phyloP scores from a whole-genome alignment of 1,139 yeast genomes.

The Zygosaccharomyces sapae region DNA sequence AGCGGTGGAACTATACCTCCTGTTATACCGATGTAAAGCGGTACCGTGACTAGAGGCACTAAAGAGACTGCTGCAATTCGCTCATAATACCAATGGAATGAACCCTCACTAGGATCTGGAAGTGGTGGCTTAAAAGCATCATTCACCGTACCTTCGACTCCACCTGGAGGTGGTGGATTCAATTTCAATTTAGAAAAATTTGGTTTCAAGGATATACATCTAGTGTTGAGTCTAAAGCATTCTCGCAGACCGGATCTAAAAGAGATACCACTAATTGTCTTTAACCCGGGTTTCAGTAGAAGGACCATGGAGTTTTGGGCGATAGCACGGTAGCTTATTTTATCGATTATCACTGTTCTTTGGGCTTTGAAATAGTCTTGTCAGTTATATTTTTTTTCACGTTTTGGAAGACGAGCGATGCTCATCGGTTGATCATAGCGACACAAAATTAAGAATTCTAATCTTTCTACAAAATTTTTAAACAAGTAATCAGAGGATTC shows the following conservation, averaged over 20 bases:
- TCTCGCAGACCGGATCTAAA: not conserved
- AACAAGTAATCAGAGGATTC: no score
- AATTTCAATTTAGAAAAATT: conserved; percentile 45
- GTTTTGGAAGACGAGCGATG: not conserved
- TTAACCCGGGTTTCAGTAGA: conserved; percentile 1
- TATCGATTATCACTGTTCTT: not conserved
- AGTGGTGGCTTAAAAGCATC: conserved; percentile 70
- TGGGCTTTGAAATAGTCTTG: not conserved
- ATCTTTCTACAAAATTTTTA: not conserved
- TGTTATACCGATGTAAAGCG: conserved; percentile 55
- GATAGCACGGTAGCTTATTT: not conserved
- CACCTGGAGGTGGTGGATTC: conserved; percentile 65
- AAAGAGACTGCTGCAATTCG: conserved; percentile 60
- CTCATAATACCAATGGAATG: conserved; percentile 87
- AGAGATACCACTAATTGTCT: not conserved
- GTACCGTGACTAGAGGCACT: conserved; percentile 71
- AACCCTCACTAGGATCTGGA: conserved; percentile 64
- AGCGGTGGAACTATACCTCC: conserved; percentile 53
- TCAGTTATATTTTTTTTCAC: conserved; percentile 1
- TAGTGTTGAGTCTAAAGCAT: conserved; percentile 2
- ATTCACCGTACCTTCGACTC: conserved; percentile 68
- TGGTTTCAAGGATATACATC: conserved; percentile 40
- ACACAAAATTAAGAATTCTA: not conserved
- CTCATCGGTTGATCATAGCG: not conserved
- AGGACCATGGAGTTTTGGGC: not conserved